Conservation (phyloP, 73 alveolate genomes). For the Paramecium octaurelia region DNA sequence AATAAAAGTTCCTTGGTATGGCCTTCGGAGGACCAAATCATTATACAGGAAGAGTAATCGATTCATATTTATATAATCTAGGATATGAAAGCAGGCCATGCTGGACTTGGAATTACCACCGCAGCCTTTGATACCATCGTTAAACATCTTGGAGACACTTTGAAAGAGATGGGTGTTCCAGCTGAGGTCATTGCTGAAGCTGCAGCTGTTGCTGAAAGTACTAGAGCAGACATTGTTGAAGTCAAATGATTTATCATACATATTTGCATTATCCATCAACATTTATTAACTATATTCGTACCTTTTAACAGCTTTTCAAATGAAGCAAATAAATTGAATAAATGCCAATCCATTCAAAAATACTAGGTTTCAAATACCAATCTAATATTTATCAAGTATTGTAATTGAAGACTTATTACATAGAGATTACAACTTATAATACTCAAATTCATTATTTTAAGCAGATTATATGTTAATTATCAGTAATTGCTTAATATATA, state of each 20-base stretch:
- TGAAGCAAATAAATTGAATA: background rate
- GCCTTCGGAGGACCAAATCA: slow-evolving; percentile 72
- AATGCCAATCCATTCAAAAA: background rate
- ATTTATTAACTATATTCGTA: background rate
- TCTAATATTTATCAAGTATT: background rate
- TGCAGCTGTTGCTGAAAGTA: slow-evolving; percentile 54
- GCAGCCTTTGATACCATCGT: slow-evolving; percentile 63
- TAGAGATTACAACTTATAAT: background rate
- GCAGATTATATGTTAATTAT: background rate
- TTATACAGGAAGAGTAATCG: background rate
- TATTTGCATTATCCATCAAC: background rate
- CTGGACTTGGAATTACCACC: slow-evolving; percentile 63
- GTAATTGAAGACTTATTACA: background rate
- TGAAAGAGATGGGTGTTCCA: slow-evolving; percentile 70
- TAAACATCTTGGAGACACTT: slow-evolving; percentile 57
- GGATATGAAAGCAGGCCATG: slow-evolving; percentile 68
- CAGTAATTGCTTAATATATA: background rate
- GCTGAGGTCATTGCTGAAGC: slow-evolving; percentile 62
- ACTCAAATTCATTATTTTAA: background rate
- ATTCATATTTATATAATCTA: background rate
- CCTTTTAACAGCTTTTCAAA: background rate
- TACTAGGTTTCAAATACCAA: background rate
- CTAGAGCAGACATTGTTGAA: slow-evolving; percentile 59
- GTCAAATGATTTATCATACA: slow-evolving; percentile 3
- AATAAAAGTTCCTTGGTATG: slow-evolving; percentile 57